These are phyloP conservation scores for Monilinia vaccinii-corymbosi DNA, from an alignment of 2,329 filamentous ascomycete species.

Conservation along the genomic window DNA sequence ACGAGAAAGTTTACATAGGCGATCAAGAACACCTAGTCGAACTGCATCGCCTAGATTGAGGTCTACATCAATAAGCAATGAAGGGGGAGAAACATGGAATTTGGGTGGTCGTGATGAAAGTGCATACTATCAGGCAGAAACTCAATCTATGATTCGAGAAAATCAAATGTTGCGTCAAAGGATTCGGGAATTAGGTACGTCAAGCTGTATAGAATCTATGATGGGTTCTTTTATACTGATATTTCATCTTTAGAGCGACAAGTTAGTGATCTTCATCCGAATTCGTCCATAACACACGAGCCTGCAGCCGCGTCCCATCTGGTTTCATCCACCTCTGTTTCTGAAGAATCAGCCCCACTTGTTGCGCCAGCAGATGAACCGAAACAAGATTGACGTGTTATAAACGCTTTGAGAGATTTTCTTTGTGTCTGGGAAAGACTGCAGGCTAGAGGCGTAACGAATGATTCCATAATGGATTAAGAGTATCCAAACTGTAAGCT, in stretches of 20 bases:
- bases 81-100: constrained; percentile 48
- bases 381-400: constrained; percentile 14
- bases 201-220: not conserved
- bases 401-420: not conserved
- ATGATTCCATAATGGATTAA: not conserved
- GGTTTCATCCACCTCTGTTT: constrained; percentile 25
- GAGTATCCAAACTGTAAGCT: constrained; percentile 4
- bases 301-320: constrained; percentile 27
- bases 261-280: constrained; percentile 23
- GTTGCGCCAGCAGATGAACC: constrained; percentile 7
- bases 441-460: not conserved
- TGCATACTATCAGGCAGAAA: constrained; percentile 75
- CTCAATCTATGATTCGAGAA: constrained; percentile 66
- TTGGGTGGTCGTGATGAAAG: constrained; percentile 63
- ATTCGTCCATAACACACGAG: constrained; percentile 27
- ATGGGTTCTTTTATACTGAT: constrained; percentile 4
- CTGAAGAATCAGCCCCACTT: constrained; percentile 18
- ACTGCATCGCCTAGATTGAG: constrained; percentile 46
- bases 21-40: constrained; percentile 51
- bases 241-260: constrained; percentile 22
- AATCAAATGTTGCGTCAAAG: constrained; percentile 75
- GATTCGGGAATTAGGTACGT: constrained; percentile 61
- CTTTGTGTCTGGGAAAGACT: not conserved
- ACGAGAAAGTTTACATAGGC: constrained; percentile 43
- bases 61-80: constrained; percentile 48